phyloP scores from a whole-genome alignment of 345 rosid genomes.

The Euclidium syriacum region DNA sequence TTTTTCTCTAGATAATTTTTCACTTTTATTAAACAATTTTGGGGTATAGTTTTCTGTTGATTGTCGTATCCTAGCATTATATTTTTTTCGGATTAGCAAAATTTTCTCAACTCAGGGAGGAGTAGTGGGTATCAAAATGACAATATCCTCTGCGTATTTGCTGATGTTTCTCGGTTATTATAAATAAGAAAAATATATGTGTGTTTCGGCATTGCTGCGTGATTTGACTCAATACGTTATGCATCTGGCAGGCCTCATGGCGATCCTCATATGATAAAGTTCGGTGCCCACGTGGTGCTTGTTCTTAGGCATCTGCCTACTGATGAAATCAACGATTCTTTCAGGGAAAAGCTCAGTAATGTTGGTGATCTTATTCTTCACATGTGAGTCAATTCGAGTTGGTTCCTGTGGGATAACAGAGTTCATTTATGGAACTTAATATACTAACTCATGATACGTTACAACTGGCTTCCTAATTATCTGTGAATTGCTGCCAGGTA shows the following conservation, averaged over 20 bases:
- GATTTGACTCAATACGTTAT: constrained; percentile 17
- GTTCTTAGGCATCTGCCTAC: constrained; percentile 74
- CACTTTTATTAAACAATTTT: background rate
- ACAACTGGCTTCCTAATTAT: constrained; percentile 18
- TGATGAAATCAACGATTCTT: constrained; percentile 68
- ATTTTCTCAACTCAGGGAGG: background rate
- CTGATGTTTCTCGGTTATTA: background rate
- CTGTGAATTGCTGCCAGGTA: constrained; percentile 58
- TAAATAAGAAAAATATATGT: background rate
- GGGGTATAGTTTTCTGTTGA: background rate
- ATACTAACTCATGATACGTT: background rate
- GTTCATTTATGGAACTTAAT: constrained; percentile 7
- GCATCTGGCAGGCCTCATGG: constrained; percentile 80
- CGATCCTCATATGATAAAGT: constrained; percentile 92
- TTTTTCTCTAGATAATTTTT: background rate
- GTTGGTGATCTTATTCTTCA: constrained; percentile 92
- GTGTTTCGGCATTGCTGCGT: background rate
- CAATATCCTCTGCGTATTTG: background rate
- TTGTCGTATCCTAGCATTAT: too few relatives aligned
- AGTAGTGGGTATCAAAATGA: constrained; percentile 6
- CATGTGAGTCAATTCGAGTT: constrained; percentile 50
- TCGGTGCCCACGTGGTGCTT: constrained; percentile 93
- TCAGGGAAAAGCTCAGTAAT: constrained; percentile 74
- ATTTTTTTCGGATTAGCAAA: background rate
- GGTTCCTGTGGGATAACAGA: background rate